Evolutionary conservation across 768 basidiomycete species (phyloP).

Genomic region (Arthromyces matolae): DNA sequence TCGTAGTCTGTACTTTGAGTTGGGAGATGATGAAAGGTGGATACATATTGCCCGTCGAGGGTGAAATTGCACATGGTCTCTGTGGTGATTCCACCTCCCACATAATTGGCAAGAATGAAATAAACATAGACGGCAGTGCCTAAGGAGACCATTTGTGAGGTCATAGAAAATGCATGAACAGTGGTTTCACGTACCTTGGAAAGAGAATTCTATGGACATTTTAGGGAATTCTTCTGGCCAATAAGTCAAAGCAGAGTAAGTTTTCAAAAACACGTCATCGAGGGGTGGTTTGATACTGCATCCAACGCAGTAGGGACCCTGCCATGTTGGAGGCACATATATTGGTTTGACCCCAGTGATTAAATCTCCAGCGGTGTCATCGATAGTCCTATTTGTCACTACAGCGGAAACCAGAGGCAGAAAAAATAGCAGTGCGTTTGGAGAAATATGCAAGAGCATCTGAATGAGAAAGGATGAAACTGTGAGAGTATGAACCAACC

Average conservation of each 20-base stretch:
- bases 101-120: constrained; percentile 34
- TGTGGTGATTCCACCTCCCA: constrained; percentile 16
- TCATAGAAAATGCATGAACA: not conserved
- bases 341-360: constrained; percentile 14
- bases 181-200: constrained; percentile 13
- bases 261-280: constrained; percentile 6
- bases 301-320: constrained; percentile 10
- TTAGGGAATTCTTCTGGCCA: constrained; percentile 1
- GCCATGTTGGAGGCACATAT: constrained; percentile 21
- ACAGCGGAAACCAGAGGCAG: not conserved
- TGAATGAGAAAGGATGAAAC: too few relatives aligned
- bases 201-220: constrained; percentile 16
- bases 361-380: constrained; percentile 22
- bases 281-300: constrained; percentile 15
- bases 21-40: constrained; percentile 26
- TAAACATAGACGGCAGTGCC: constrained; percentile 36
- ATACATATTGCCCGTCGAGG: constrained; percentile 23
- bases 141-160: constrained; percentile 7
- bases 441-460: not conserved
- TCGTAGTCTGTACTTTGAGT: constrained; percentile 18
- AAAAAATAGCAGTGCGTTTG: not conserved
- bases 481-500: too few relatives aligned
- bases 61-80: constrained; percentile 29
- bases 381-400: constrained; percentile 18
- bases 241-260: constrained; percentile 21